Evolutionary conservation across 208 protist species (phyloP), one percentile per base, ranked within the genome.

Genomic region (Crithidia fasciculata): DNA sequence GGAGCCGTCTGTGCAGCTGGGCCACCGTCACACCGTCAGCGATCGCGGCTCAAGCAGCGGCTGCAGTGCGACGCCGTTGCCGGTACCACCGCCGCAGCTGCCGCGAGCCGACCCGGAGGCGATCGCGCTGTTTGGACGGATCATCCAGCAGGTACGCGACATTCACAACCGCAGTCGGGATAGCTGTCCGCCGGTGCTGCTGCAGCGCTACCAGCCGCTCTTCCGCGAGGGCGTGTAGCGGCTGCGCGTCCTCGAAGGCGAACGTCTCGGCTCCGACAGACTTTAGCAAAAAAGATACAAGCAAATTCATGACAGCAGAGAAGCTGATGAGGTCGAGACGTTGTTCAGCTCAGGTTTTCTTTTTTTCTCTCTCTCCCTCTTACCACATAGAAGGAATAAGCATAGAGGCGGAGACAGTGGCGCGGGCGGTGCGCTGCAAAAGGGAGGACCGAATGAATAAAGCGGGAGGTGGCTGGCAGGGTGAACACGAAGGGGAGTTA

Each of bases 161-260:
- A 68, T 78, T 9, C 73, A 72, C 62, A 39, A 67, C n/a, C 67
- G 28, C 8, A 78, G 66, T 49, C 64, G 73, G 1, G 73, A 72
- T 57, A 78, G 58, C 49, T 78, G 73, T 58, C 73, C 64, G n/a
- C 64, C 64, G 5, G 73, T 78, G 18, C 62, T 82, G 36, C 54
- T 82, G 53, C 64, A 82, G 50, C 78, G 78, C 12, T 82, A 82
- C 41, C 78, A 78, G 39, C 19, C 67, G 45, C 56, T 84, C 15
- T 76, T 86, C 67, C 73, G 73, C 28, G 58, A 72, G 6, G 54
- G 4, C 8, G 2, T 62, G 4, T 59, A 36, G 28, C 1, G 28
- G 28, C 28, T 28, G 28, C 28, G 28, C 28, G 28, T 58, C 18
- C 8, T 18, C 54, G 8, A 9, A 37, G 16, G 18, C 18, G 54